These are phyloP conservation scores for Hamamelis virginiana DNA, from an alignment of 164 flowering plant species.

Conservation along the genomic window DNA sequence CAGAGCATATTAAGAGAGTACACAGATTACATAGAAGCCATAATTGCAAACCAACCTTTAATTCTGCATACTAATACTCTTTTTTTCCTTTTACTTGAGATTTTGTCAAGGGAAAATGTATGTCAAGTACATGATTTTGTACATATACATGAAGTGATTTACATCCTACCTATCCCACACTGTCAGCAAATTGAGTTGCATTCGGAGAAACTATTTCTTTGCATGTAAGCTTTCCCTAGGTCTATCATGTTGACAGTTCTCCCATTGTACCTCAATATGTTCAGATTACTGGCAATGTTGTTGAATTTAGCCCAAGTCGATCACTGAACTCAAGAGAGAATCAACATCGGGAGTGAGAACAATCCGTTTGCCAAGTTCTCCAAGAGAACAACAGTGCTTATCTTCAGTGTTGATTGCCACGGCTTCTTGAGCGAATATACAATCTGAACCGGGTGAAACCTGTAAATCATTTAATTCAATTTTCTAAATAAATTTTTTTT, in stretches of 20 bases:
- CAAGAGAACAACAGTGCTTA: slow-evolving; percentile 49
- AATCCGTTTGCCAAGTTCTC: slow-evolving; percentile 45
- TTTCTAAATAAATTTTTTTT: neutral
- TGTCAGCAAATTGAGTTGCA: neutral
- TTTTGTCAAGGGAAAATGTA: no score
- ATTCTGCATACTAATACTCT: no score
- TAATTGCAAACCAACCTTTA: no score
- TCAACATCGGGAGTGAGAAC: slow-evolving; percentile 61
- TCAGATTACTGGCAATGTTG: neutral
- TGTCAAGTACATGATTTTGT: no score
- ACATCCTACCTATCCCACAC: neutral
- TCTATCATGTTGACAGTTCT: neutral
- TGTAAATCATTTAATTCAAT: slow-evolving; percentile 28
- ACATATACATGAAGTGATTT: no score
- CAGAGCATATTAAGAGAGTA: no score
- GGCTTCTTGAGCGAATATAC: slow-evolving; percentile 45
- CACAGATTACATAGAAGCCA: no score
- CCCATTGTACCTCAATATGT: neutral
- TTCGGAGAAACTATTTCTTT: neutral
- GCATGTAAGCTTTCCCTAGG: neutral
- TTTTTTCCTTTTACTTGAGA: no score
- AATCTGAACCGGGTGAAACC: slow-evolving; percentile 74
- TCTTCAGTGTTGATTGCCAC: slow-evolving; percentile 51
- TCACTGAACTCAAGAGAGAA: slow-evolving; percentile 27
- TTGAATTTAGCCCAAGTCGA: slow-evolving; percentile 7